These are phyloP conservation scores for Hypomontagnella monticulosa DNA, from an alignment of 495 filamentous ascomycete genomes.

Conservation along the genomic window DNA sequence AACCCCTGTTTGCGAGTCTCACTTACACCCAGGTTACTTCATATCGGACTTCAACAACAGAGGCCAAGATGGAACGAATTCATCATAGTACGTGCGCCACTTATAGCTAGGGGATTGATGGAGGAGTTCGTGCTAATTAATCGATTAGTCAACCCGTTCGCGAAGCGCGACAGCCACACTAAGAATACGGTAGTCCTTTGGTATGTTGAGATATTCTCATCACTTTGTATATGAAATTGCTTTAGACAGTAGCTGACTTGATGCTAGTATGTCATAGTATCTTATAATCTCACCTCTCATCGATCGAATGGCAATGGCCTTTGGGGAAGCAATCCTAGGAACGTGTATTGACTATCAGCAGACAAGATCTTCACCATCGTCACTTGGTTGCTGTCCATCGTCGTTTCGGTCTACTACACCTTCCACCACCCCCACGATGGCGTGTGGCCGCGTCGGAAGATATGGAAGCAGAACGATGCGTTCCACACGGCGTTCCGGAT, in stretches of 20 bases:
- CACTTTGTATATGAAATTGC: neutral
- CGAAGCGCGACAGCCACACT: slow-evolving; percentile 68
- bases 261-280: slow-evolving; percentile 17
- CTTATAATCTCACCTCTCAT: no score
- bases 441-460: slow-evolving; percentile 60
- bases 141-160: slow-evolving; percentile 70
- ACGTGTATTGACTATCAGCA: slow-evolving; percentile 43
- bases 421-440: slow-evolving; percentile 68
- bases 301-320: neutral
- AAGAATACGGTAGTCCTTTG: slow-evolving; percentile 56
- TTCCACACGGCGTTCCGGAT: slow-evolving; percentile 78
- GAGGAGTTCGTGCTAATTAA: slow-evolving; percentile 8
- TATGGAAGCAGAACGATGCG: slow-evolving; percentile 74
- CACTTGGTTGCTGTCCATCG: slow-evolving; percentile 75
- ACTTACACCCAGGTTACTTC: neutral
- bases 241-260: slow-evolving; percentile 6
- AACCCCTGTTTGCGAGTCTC: neutral
- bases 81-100: slow-evolving; percentile 48
- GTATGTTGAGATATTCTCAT: slow-evolving; percentile 13
- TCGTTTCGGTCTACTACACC: slow-evolving; percentile 75
- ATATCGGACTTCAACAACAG: neutral
- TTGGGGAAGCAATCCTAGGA: neutral
- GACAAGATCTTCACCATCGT: slow-evolving; percentile 75
- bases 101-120: neutral
- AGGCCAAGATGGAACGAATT: slow-evolving; percentile 53